Percentiles rank a stretch among this genome's conserved stretches.
Evolutionary conservation across 257 asterid genomes (phyloP).

Genomic region (Nemophila menziesii): DNA sequence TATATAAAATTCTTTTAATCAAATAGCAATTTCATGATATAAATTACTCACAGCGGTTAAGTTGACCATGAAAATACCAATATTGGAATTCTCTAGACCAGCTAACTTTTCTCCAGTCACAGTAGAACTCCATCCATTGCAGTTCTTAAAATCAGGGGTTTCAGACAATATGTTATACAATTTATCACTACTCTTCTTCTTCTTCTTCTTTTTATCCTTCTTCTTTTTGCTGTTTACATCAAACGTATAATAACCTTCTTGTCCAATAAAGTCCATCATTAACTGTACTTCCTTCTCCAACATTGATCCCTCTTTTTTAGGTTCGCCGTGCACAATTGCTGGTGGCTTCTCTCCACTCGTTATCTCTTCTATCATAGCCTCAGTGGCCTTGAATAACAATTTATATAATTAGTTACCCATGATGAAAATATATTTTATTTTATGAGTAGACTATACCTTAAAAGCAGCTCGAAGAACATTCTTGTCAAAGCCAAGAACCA

Average conservation of each 20-base stretch:
- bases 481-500: conserved; percentile 68
- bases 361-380: conserved; percentile 43
- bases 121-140: conserved; percentile 82
- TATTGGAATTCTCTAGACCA: conserved; percentile 28
- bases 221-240: conserved; percentile 28
- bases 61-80: conserved; percentile 76
- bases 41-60: conserved; percentile 46
- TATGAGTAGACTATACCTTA: conserved; percentile 19
- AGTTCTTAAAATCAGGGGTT: conserved; percentile 59
- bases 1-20: too few relatives aligned
- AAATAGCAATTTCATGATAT: not conserved
- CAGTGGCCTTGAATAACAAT: conserved; percentile 43
- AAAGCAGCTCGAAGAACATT: conserved; percentile 56
- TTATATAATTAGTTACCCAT: too few relatives aligned
- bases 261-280: conserved; percentile 20
- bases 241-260: conserved; percentile 20
- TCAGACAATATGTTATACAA: conserved; percentile 45
- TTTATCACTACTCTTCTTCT: conserved; percentile 19
- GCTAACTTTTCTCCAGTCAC: conserved; percentile 40
- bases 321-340: conserved; percentile 38
- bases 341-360: conserved; percentile 31
- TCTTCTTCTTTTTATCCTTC: conserved; percentile 19
- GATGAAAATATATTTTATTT: not conserved
- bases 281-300: conserved; percentile 28
- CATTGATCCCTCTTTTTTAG: conserved; percentile 9